These are phyloP conservation scores for Lyophyllum atratum DNA, from an alignment of 768 basidiomycete species.

Conservation along the genomic window DNA sequence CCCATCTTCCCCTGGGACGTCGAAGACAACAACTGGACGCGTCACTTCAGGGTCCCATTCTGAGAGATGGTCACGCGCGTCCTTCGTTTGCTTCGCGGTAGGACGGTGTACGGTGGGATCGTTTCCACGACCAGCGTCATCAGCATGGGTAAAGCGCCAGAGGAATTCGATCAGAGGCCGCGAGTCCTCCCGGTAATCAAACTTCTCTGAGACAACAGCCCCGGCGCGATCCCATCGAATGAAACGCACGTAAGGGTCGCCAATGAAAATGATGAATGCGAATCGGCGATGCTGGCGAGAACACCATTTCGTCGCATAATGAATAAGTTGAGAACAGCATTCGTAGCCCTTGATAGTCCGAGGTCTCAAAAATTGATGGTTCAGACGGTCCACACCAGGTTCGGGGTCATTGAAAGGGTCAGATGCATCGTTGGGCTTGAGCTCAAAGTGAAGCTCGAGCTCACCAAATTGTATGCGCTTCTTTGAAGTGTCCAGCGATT, in stretches of 20 bases:
- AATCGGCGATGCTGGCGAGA: constrained; percentile 29
- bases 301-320: constrained; percentile 22
- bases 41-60: constrained; percentile 5
- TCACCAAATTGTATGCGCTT: constrained; percentile 10
- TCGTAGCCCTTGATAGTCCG: background rate
- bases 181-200: constrained; percentile 23
- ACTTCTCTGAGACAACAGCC: constrained; percentile 27
- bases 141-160: constrained; percentile 25
- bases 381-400: background rate
- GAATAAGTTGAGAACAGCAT: constrained; percentile 25
- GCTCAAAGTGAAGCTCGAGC: constrained; percentile 14
- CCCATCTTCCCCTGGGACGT: constrained; percentile 5
- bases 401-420: constrained; percentile 15
- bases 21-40: constrained; percentile 3
- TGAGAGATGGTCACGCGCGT: background rate
- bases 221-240: constrained; percentile 37
- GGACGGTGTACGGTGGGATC: constrained; percentile 26
- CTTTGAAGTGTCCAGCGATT: background rate
- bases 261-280: constrained; percentile 29
- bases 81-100: constrained; percentile 1
- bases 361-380: background rate
- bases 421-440: constrained; percentile 11
- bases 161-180: constrained; percentile 28
- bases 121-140: constrained; percentile 21
- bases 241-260: constrained; percentile 25